Evolutionary conservation across 2,329 filamentous ascomycete species (phyloP).

Genomic region (Cadophora gregata): DNA sequence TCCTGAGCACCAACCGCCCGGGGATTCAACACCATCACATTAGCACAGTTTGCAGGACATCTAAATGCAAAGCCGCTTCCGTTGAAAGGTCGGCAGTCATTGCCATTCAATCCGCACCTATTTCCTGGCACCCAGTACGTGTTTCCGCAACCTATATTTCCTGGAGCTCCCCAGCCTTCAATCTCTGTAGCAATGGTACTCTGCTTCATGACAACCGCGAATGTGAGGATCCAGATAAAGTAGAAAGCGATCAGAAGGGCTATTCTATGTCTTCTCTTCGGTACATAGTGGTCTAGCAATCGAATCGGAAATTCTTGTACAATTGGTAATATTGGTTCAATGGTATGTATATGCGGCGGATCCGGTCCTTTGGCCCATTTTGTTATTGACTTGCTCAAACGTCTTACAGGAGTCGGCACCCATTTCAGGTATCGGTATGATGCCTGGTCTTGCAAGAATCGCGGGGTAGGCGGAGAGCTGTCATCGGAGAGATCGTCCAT

Average conservation of each 20-base stretch:
- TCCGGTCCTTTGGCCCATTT: constrained; percentile 63
- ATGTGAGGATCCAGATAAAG: constrained; percentile 71
- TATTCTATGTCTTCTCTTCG: constrained; percentile 63
- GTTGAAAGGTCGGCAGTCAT: constrained; percentile 76
- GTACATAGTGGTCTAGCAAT: constrained; percentile 67
- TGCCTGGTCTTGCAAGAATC: constrained; percentile 63
- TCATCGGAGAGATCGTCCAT: constrained; percentile 55
- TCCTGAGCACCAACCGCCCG: constrained; percentile 76
- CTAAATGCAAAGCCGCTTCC: constrained; percentile 74
- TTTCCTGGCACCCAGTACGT: constrained; percentile 76
- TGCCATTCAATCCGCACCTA: constrained; percentile 75
- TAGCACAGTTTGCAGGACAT: constrained; percentile 75
- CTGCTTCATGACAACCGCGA: constrained; percentile 70
- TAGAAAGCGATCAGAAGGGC: constrained; percentile 65
- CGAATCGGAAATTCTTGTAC: constrained; percentile 71
- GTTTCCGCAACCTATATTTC: constrained; percentile 68
- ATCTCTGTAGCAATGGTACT: constrained; percentile 67
- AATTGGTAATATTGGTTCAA: constrained; percentile 66
- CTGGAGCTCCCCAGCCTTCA: constrained; percentile 69
- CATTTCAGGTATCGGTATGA: constrained; percentile 56
- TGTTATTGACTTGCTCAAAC: constrained; percentile 49
- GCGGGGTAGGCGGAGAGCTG: constrained; percentile 57
- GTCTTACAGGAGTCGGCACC: constrained; percentile 62
- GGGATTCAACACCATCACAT: constrained; percentile 70
- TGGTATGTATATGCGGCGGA: constrained; percentile 57